Base-by-base conservation (phyloP, 75 land plant species). In the Cupressus sempervirens region DNA sequence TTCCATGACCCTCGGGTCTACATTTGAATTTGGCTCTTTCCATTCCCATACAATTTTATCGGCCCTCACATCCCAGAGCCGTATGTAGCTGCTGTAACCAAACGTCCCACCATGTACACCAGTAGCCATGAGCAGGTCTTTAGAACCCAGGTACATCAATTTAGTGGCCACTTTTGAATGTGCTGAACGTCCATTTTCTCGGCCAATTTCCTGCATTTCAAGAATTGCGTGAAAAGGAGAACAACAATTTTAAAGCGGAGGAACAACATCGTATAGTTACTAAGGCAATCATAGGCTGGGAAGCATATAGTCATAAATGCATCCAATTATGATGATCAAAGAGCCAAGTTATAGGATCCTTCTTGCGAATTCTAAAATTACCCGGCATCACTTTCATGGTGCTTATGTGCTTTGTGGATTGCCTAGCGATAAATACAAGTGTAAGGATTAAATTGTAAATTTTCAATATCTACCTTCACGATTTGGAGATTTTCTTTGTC, bases 11-110 rank as follows among this genome's bases (percentile, higher is more conserved):
- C 92, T 83, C 67, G 83, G 83, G 84, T 86, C 92, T 48, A 84
- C 83, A 7, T 89, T 88, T 56, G 89, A 90, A 3, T 91, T 93
- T 30, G 99, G 99, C 85, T 97, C 99, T 75, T 81, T 89, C 90
- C 94, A 92, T 81, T 97, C 98, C 98, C 97, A 95, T 1, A 96
- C 98, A 81, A 88, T 86, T 23, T 87, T 87, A 30, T 93, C 91
- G 2, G 92, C 58, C 80, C 99, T 85, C 15, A 89, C 84, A 81
- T 97, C 99, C 95, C 94, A 97, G 20, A 97, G 87, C 52, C 99
- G 83, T 50, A 95, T 87, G 88, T 96, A 97, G 16, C 99, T 96
- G 13, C 94, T 88, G 87, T 87, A 97, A 3, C 99, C 98, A 81
- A 97, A 97, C 23, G 99, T 90, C 0, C 99, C 99, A 0, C 88